A percentile compares a stretch with the other conserved stretches of the same genome.
These are phyloP conservation scores for Cyclostephanos tholiformis DNA, from an alignment of 108 stramenopile species.

Conservation along the genomic window DNA sequence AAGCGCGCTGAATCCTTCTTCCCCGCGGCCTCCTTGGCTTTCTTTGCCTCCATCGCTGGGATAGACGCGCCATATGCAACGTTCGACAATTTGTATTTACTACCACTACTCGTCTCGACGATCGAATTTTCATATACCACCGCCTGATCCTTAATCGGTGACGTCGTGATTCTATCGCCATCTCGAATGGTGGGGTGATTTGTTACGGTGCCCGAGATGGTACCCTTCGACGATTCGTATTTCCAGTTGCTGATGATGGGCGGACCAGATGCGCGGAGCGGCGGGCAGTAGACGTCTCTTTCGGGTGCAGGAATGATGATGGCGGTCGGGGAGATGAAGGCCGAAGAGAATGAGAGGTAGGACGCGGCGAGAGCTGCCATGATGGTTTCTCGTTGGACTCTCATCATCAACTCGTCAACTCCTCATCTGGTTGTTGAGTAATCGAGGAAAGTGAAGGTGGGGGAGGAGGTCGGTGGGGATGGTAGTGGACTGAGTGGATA, in stretches of 20 bases:
- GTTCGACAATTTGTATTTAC: conserved; percentile 70
- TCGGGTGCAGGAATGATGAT: not conserved
- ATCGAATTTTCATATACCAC: conserved; percentile 38
- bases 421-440: too few relatives aligned
- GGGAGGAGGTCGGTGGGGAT: too few relatives aligned
- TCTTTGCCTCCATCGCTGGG: conserved; percentile 16
- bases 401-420: not conserved
- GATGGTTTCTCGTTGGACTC: not conserved
- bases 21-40: conserved; percentile 18
- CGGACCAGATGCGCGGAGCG: conserved; percentile 26
- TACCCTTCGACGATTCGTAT: conserved; percentile 44
- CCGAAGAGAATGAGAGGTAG: not conserved
- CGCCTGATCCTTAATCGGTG: conserved; percentile 30
- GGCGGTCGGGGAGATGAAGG: not conserved
- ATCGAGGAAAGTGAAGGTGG: too few relatives aligned
- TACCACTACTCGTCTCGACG: conserved; percentile 72
- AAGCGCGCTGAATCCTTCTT: conserved; percentile 8
- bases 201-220: conserved; percentile 51
- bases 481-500: too few relatives aligned
- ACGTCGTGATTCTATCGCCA: conserved; percentile 60
- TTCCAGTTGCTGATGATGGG: conserved; percentile 47
- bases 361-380: not conserved
- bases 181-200: conserved; percentile 66
- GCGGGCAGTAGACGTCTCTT: conserved; percentile 24
- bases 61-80: conserved; percentile 29